These are phyloP conservation scores for Haberlea rhodopensis DNA, from an alignment of 257 asterid species.

Conservation along the genomic window DNA sequence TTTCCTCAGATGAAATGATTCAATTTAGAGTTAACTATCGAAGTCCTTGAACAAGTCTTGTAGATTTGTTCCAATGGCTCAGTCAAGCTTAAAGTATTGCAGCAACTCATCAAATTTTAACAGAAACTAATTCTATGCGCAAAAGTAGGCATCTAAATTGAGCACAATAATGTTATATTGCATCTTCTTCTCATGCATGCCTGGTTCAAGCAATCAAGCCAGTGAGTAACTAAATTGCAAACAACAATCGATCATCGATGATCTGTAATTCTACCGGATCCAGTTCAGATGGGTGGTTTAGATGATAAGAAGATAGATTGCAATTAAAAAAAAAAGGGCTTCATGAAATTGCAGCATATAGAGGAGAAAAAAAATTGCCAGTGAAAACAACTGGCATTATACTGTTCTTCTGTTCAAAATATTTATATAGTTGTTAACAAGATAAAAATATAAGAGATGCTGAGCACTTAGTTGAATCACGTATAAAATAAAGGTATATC, in stretches of 20 bases:
- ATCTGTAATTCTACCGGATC: background rate
- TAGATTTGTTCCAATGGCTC: background rate
- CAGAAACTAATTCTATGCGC: background rate
- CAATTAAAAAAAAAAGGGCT: background rate
- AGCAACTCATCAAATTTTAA: slow-evolving; percentile 1
- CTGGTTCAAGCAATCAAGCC: slow-evolving; percentile 5
- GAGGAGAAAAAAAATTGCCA: background rate
- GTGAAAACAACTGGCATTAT: background rate
- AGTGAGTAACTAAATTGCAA: background rate
- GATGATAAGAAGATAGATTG: background rate
- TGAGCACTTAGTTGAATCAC: too few relatives aligned
- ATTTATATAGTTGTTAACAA: too few relatives aligned
- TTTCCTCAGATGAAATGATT: background rate
- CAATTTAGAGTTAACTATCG: background rate
- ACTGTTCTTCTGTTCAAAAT: background rate
- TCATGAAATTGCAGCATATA: background rate
- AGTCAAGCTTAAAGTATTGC: slow-evolving; percentile 2
- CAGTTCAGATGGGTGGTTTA: background rate
- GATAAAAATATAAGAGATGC: too few relatives aligned
- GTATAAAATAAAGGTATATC: too few relatives aligned
- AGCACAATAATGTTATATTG: background rate
- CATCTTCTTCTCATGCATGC: slow-evolving; percentile 5
- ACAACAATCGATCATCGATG: background rate
- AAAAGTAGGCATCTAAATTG: background rate
- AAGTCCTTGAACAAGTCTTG: background rate